These are phyloP conservation scores for Globisporangium mamillatum DNA, from an alignment of 352 stramenopile genomes.

Conservation along the genomic window DNA sequence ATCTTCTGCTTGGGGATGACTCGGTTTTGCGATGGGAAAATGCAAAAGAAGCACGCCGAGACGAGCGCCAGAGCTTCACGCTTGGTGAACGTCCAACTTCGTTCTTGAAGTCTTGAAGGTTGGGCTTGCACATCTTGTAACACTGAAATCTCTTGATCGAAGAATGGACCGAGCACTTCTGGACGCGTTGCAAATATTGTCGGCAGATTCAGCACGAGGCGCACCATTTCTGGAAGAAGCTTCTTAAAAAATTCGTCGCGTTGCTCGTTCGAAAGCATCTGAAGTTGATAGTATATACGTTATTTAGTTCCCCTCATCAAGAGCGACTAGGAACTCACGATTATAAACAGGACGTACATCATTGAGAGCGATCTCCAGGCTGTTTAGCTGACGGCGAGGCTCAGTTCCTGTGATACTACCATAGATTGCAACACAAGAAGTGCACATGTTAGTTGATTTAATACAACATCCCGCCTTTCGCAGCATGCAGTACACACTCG, in stretches of 20 bases:
- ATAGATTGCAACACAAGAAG: slow-evolving; percentile 8
- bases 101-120: slow-evolving; percentile 15
- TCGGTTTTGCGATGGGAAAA: slow-evolving; percentile 52
- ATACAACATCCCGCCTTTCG: not conserved
- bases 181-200: slow-evolving; percentile 39
- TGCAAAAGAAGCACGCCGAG: slow-evolving; percentile 55
- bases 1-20: slow-evolving; percentile 6
- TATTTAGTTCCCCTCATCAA: not conserved
- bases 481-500: not conserved
- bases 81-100: slow-evolving; percentile 40
- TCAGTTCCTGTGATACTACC: slow-evolving; percentile 31
- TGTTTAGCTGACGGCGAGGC: slow-evolving; percentile 29
- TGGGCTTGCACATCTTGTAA: not conserved
- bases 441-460: not conserved
- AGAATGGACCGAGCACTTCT: slow-evolving; percentile 36
- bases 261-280: slow-evolving; percentile 41
- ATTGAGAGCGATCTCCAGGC: slow-evolving; percentile 35
- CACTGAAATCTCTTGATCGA: not conserved
- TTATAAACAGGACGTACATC: slow-evolving; percentile 20
- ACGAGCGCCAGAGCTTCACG: slow-evolving; percentile 45
- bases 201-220: slow-evolving; percentile 47
- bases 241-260: slow-evolving; percentile 35
- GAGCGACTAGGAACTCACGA: not conserved
- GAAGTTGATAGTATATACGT: not conserved
- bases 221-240: slow-evolving; percentile 48